Evolutionary conservation across 1,139 yeast genomes (phyloP).

Genomic region (Spathaspora sp.): DNA sequence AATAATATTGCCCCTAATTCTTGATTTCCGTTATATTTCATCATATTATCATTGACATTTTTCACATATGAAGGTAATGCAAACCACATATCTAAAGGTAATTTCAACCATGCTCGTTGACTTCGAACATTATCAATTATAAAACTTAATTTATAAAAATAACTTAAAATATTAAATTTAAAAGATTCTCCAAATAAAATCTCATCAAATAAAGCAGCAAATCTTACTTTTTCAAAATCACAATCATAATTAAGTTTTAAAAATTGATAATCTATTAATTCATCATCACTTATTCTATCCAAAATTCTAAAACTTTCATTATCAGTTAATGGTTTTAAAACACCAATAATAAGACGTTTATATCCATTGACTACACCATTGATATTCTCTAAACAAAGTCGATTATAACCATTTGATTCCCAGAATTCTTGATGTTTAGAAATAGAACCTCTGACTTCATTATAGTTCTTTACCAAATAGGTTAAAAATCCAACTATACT

Average conservation of each 20-base stretch:
- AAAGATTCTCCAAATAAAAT: slow-evolving; percentile 11
- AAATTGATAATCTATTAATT: slow-evolving; percentile 12
- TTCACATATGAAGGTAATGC: slow-evolving; percentile 14
- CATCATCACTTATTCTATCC: slow-evolving; percentile 7
- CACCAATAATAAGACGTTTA: slow-evolving; percentile 9
- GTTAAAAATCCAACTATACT: slow-evolving; percentile 13
- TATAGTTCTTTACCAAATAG: slow-evolving; percentile 11
- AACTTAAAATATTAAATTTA: slow-evolving; percentile 13
- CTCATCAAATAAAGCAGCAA: slow-evolving; percentile 17
- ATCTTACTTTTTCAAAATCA: slow-evolving; percentile 16
- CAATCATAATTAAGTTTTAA: slow-evolving; percentile 19
- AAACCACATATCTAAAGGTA: slow-evolving; percentile 15
- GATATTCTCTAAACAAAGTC: slow-evolving; percentile 11
- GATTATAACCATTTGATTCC: slow-evolving; percentile 8
- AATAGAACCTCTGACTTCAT: slow-evolving; percentile 10
- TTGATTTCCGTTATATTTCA: slow-evolving; percentile 8
- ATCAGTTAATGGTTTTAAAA: slow-evolving; percentile 10
- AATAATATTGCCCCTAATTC: slow-evolving; percentile 14
- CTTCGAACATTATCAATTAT: slow-evolving; percentile 6
- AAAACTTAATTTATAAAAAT: slow-evolving; percentile 12
- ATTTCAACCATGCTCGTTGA: slow-evolving; percentile 9
- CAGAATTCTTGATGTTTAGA: slow-evolving; percentile 7
- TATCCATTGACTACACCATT: slow-evolving; percentile 9
- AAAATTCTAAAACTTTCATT: neutral
- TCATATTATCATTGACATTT: slow-evolving; percentile 11